A percentile compares a stretch with the other conserved stretches of the same genome.
Conservation (phyloP, 164 flowering plant species). For the Magnolia officinalis region DNA sequence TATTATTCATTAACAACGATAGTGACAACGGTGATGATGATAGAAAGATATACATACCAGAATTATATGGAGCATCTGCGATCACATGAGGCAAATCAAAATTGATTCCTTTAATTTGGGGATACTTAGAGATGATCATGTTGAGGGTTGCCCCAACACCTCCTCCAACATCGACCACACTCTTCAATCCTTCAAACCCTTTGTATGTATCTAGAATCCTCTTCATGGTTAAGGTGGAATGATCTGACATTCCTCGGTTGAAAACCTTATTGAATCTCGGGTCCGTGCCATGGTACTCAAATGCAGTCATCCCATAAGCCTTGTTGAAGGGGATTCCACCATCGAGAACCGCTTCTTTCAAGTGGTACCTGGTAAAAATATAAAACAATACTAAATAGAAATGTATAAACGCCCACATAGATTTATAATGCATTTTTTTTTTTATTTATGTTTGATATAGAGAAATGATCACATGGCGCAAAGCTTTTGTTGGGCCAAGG, state of each 20-base stretch:
- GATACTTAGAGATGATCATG: conserved; percentile 30
- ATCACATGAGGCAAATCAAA: conserved; percentile 29
- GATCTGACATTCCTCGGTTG: conserved; percentile 11
- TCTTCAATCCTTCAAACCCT: conserved; percentile 28
- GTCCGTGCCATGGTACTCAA: conserved; percentile 19
- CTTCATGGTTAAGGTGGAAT: conserved; percentile 14
- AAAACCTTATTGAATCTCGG: conserved; percentile 19
- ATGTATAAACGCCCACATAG: no score
- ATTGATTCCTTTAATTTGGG: conserved; percentile 32
- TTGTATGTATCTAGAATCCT: conserved; percentile 25
- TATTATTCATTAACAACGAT: no score
- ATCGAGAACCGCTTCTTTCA: conserved; percentile 36
- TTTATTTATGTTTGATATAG: no score
- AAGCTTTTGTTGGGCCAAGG: no score
- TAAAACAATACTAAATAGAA: no score
- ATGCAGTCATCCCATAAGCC: conserved; percentile 28
- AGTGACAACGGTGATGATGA: background rate
- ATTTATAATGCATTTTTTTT: no score
- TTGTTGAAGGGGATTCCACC: conserved; percentile 38
- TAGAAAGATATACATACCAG: conserved; percentile 10
- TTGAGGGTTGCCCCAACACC: conserved; percentile 25
- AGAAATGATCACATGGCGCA: no score
- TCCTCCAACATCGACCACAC: conserved; percentile 38
- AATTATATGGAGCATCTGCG: conserved; percentile 16
- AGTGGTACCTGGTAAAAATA: conserved; percentile 14